Evolutionary conservation across 345 rosid species (phyloP), one percentile per base, ranked within the genome.

Genomic region (Arabidopsis arenosa): DNA sequence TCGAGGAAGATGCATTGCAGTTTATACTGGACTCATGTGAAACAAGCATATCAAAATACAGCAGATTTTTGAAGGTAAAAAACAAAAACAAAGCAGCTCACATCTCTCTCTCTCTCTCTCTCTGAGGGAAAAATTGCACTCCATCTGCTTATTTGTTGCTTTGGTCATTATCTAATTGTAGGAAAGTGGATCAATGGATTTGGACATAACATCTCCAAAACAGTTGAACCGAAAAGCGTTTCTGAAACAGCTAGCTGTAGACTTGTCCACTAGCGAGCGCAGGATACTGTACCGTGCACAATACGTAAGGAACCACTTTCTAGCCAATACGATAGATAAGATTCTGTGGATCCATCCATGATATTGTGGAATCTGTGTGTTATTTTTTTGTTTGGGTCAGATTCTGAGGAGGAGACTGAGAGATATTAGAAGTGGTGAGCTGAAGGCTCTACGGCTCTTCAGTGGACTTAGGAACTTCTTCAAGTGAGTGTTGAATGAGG

Each of bases 161-260:
- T 59, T 55, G 51, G 48, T 66, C 6, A 40, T 70, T 17, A 58
- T 63, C 4, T 40, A 4, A 54, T 41, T 36, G 8, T 76, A 90
- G 99, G 97, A 82, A 79, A 95, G 97, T 83, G 97, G 96, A 78
- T 84, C 91, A 10, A 90, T 92, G 93, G 99, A 92, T 80, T 86
- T 95, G 83, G 99, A 95, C 66, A 86, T 90, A 80, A 90, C 97
- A 76, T 90, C 97, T 66, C 97, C 97, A 5, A 95, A 90, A 83
- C 99, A 90, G 59, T 84, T 95, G 15, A 95, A 89, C 82, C 82
- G 93, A 62, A 86, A 89, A 78, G 70, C 88, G 72, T 94, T 94
- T 82, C 83, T 94, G 68, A 95, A 95, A 82, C 99, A 95, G 84
- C 75, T 95, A 66, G 99, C 97, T 3, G 97, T 92, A 66, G 99